Percentiles rank a stretch among this genome's conserved stretches.
Evolutionary conservation across 768 basidiomycete species (phyloP).

Genomic region (Hypholoma fasciculare): DNA sequence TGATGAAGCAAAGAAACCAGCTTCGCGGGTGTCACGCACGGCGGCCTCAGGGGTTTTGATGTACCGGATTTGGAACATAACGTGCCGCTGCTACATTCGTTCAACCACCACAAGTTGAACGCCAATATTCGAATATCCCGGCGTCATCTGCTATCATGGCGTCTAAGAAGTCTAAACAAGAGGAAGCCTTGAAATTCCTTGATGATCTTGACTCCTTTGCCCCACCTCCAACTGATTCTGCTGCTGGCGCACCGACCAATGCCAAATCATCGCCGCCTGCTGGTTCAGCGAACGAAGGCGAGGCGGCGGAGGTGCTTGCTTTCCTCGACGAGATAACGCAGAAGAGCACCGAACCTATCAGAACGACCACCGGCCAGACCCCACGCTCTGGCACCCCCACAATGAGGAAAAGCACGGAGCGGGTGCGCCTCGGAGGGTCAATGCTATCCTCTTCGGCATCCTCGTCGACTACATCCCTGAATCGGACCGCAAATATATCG

Average conservation of each 20-base stretch:
- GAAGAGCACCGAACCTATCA: conserved; percentile 81
- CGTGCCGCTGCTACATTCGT: not conserved
- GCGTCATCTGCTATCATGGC: conserved; percentile 24
- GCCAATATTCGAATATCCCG: not conserved
- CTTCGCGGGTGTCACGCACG: no score
- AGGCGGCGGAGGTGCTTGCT: conserved; percentile 79
- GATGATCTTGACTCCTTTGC: conserved; percentile 90
- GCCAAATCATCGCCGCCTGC: conserved; percentile 19
- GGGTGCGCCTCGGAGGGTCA: conserved; percentile 63
- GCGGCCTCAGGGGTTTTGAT: not conserved
- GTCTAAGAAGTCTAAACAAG: conserved; percentile 72
- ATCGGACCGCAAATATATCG: conserved; percentile 20
- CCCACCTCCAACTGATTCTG: conserved; percentile 26
- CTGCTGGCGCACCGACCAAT: conserved; percentile 4
- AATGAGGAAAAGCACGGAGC: conserved; percentile 73
- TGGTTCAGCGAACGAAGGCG: conserved; percentile 47
- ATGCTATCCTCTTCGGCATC: conserved; percentile 39
- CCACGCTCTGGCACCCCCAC: conserved; percentile 73
- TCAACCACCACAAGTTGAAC: not conserved
- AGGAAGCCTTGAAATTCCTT: conserved; percentile 90
- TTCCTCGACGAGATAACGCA: conserved; percentile 95
- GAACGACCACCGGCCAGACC: conserved; percentile 51
- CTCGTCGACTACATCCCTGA: conserved; percentile 32
- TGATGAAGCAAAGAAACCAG: no score
- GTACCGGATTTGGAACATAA: conserved; percentile 1